A percentile compares a stretch with the other conserved stretches of the same genome.
These are phyloP conservation scores for Sicyos edulis DNA, from an alignment of 306 rosid species.

Conservation along the genomic window DNA sequence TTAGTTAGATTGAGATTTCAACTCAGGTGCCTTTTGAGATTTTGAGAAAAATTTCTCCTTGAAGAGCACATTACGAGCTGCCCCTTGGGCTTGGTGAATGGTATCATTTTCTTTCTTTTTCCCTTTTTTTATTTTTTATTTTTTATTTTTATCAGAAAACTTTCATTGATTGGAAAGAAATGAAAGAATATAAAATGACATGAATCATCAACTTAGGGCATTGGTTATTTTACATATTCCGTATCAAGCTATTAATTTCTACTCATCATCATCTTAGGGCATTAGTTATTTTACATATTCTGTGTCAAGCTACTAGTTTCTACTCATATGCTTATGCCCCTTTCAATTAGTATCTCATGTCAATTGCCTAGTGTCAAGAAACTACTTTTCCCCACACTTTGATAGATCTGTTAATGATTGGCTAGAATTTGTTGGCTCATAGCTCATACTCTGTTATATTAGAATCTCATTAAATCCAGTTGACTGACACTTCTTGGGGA, in stretches of 20 bases:
- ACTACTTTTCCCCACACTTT: background rate
- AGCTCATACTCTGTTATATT: conserved; percentile 3
- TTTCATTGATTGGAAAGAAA: too few relatives aligned
- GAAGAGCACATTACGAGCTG: background rate
- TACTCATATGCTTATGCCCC: background rate
- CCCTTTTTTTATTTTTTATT: too few relatives aligned
- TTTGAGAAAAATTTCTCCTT: background rate
- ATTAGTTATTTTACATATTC: background rate
- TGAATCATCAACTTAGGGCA: background rate
- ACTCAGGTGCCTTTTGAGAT: background rate
- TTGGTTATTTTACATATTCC: background rate
- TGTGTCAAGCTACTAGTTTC: background rate
- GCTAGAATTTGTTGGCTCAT: conserved; percentile 1
- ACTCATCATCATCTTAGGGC: background rate
- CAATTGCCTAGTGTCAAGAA: background rate
- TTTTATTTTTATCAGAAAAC: too few relatives aligned
- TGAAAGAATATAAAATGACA: background rate
- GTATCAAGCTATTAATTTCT: background rate
- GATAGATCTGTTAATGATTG: background rate
- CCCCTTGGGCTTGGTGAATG: too few relatives aligned
- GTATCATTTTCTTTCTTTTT: too few relatives aligned
- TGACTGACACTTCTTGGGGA: background rate
- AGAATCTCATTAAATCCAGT: background rate
- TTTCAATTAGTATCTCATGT: conserved; percentile 7
- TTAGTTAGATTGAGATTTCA: conserved; percentile 6